A percentile compares a stretch with the other conserved stretches of the same genome.
phyloP scores from a whole-genome alignment of 1,139 yeast genomes.

The Debaryomyces robertsiae region DNA sequence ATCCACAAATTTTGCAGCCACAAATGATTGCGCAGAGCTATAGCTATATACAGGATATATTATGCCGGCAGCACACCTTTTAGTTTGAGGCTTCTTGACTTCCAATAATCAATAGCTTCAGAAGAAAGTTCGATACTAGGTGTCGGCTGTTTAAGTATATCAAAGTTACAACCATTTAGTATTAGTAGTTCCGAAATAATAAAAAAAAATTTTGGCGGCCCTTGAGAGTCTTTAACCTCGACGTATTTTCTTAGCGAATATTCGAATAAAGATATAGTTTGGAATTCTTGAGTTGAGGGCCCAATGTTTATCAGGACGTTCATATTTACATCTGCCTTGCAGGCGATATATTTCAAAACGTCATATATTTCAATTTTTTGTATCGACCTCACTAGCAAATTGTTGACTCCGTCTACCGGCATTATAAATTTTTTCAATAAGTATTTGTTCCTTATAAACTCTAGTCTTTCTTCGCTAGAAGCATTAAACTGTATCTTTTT shows the following conservation, averaged over 20 bases:
- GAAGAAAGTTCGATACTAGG: constrained; percentile 37
- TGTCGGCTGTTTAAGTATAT: constrained; percentile 25
- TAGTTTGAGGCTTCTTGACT: constrained; percentile 36
- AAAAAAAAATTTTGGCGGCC: constrained; percentile 37
- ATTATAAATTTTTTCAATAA: constrained; percentile 38
- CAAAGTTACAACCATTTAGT: constrained; percentile 60
- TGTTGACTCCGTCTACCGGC: constrained; percentile 27
- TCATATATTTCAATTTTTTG: constrained; percentile 51
- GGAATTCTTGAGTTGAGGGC: constrained; percentile 24
- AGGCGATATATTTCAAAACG: constrained; percentile 49
- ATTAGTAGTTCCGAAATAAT: constrained; percentile 75
- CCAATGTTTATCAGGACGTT: constrained; percentile 32
- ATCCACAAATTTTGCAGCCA: constrained; percentile 22
- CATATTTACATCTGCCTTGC: constrained; percentile 52
- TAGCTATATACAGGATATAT: constrained; percentile 3
- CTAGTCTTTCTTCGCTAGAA: constrained; percentile 36
- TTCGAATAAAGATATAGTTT: constrained; percentile 52
- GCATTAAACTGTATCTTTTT: constrained; percentile 36
- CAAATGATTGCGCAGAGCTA: constrained; percentile 13
- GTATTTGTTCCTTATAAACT: constrained; percentile 57
- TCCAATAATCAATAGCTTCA: constrained; percentile 59
- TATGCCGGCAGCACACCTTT: constrained; percentile 11
- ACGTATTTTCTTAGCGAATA: constrained; percentile 58
- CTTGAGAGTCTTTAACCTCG: constrained; percentile 26
- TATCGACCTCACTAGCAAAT: constrained; percentile 45